Percentiles rank a stretch among this genome's conserved stretches.
phyloP scores from a whole-genome alignment of 139 green algal species.

The Gonium pectorale region DNA sequence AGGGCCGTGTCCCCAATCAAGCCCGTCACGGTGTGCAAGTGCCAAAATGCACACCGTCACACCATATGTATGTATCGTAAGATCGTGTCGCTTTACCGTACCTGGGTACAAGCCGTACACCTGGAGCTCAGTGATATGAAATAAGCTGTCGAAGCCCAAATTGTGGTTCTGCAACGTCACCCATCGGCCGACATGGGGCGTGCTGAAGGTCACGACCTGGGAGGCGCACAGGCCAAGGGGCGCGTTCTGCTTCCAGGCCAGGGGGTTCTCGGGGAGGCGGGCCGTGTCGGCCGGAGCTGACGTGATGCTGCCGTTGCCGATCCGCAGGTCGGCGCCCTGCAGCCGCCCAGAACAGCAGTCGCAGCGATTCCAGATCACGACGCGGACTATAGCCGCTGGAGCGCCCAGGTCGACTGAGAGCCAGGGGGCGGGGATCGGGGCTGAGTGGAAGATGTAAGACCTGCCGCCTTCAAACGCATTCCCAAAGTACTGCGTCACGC shows the following conservation, averaged over 20 bases:
- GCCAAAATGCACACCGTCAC: too few relatives aligned
- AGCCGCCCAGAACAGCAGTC: background rate
- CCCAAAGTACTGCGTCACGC: background rate
- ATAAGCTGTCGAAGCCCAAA: background rate
- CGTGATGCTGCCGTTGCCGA: background rate
- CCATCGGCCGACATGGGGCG: background rate
- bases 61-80: too few relatives aligned
- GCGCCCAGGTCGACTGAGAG: background rate
- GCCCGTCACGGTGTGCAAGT: too few relatives aligned
- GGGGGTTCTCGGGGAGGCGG: background rate
- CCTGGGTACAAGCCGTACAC: background rate
- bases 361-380: constrained; percentile 7
- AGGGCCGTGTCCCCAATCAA: too few relatives aligned
- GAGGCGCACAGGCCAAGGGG: background rate
- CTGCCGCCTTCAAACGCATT: too few relatives aligned
- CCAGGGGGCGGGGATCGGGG: background rate
- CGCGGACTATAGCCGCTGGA: background rate
- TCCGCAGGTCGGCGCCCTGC: background rate
- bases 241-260: background rate
- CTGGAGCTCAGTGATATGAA: background rate
- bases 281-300: background rate
- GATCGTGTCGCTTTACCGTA: too few relatives aligned
- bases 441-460: background rate
- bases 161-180: background rate
- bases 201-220: background rate